phyloP scores from a whole-genome alignment of 2,329 filamentous ascomycete genomes.

The Pyrenophora graminea region DNA sequence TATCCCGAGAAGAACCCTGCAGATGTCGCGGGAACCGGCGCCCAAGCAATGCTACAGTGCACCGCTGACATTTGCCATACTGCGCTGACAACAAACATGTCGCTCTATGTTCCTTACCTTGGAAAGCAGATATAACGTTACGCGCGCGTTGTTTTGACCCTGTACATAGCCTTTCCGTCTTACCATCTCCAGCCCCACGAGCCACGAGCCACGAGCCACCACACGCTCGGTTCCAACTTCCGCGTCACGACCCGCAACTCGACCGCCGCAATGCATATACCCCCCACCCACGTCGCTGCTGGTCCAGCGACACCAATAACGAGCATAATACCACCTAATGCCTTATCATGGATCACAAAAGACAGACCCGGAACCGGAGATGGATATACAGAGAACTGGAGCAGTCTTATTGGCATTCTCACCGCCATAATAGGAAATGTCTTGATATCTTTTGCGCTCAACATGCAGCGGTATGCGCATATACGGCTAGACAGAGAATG shows the following conservation, averaged over 20 bases:
- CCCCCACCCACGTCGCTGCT: slow-evolving; percentile 29
- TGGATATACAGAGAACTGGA: slow-evolving; percentile 63
- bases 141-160: neutral
- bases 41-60: slow-evolving; percentile 9
- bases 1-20: slow-evolving; percentile 16
- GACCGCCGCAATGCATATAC: slow-evolving; percentile 31
- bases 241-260: slow-evolving; percentile 2
- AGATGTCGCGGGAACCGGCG: slow-evolving; percentile 19
- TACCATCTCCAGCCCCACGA: neutral
- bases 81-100: slow-evolving; percentile 6
- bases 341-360: slow-evolving; percentile 14
- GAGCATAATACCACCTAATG: slow-evolving; percentile 19
- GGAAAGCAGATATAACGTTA: slow-evolving; percentile 1
- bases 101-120: neutral
- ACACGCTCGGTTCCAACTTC: neutral
- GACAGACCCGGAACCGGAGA: slow-evolving; percentile 10
- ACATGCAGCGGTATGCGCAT: slow-evolving; percentile 95
- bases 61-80: slow-evolving; percentile 7
- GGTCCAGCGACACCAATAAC: slow-evolving; percentile 22
- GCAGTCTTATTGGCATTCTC: slow-evolving; percentile 89
- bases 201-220: neutral
- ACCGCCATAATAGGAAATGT: slow-evolving; percentile 92
- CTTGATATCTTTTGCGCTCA: slow-evolving; percentile 91
- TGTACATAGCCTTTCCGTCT: neutral
- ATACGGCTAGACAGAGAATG: slow-evolving; percentile 77